Evolutionary conservation across 2,329 filamentous ascomycete genomes (phyloP).

Genomic region (Aspergillus pseudoterreus): DNA sequence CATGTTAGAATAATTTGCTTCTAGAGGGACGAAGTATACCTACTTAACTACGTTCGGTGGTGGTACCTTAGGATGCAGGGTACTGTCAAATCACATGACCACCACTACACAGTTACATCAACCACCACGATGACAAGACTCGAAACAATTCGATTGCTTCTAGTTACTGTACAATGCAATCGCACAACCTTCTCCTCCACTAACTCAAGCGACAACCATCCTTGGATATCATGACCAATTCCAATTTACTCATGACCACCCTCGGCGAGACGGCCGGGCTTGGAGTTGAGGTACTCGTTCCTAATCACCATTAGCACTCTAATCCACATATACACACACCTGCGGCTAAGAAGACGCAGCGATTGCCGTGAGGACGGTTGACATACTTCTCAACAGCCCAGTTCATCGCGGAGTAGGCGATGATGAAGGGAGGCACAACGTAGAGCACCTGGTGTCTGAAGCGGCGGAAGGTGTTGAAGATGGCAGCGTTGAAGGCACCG

Average conservation of each 20-base stretch:
- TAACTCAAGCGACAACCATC: background rate
- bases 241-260: slow-evolving; percentile 31
- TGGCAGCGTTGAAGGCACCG: slow-evolving; percentile 69
- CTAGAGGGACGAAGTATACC: too few species aligned
- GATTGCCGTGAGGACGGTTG: background rate
- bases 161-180: slow-evolving; percentile 42
- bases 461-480: slow-evolving; percentile 95
- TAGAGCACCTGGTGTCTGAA: slow-evolving; percentile 84
- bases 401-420: slow-evolving; percentile 77
- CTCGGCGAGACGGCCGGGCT: slow-evolving; percentile 41
- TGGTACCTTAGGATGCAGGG: too few species aligned
- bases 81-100: too few species aligned
- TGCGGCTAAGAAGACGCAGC: background rate
- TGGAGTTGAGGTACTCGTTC: slow-evolving; percentile 51
- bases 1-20: too few species aligned
- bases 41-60: too few species aligned
- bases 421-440: slow-evolving; percentile 73
- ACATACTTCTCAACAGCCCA: slow-evolving; percentile 88
- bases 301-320: slow-evolving; percentile 23
- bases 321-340: too few species aligned
- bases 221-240: slow-evolving; percentile 2
- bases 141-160: slow-evolving; percentile 30
- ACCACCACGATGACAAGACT: background rate
- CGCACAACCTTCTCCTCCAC: slow-evolving; percentile 12
- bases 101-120: background rate